Evolutionary conservation across 805 yeast genomes (phyloP), one percentile per base, ranked within the genome.

Genomic region (Yamadazyma kitorensis): DNA sequence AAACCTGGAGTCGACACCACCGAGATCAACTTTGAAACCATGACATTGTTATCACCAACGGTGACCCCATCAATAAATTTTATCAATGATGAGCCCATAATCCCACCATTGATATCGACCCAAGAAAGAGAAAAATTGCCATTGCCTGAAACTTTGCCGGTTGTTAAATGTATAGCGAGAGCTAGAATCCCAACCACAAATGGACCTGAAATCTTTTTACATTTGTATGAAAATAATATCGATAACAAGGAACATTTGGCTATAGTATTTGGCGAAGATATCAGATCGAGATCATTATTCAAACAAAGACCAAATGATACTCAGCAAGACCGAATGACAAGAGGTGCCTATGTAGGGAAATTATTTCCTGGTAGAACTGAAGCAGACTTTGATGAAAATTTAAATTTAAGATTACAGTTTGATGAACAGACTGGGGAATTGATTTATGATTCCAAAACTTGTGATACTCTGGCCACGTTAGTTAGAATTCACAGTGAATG

Each of bases 401-500:
- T 41, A 15, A 46, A 47, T n/a, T 32, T 41, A 19, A 40, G 49
- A 31, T 54, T 66, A 34, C 38, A 44, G 4, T 68, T 67, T 55
- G 66, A 50, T 40, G 47, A 33, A 4, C 16, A 24, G 12, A 26
- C 38, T 10, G 72, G 71, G n/a, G 50, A 56, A 15, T 51, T 54
- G 48, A 43, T 41, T 39, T 50, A 41, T 57, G 59, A 55, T n/a
- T 23, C 41, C 11, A 36, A 30, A 16, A 59, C 65, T n/a, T 55
- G 64, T 12, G 56, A 44, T 35, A 40, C 49, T 18, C 67, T 68
- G 13, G 72, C 79, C 3, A 79, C 82, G 1, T 60, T 91, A 43
- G 95, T 84, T 4, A 72, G 99, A 41, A 88, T 93, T 46, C 99
- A 93, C 55, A 84, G 95, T 3, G 99, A 93, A 56, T 93, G 99